Conservation (phyloP, 164 flowering plant genomes). For the Platanus orientalis region DNA sequence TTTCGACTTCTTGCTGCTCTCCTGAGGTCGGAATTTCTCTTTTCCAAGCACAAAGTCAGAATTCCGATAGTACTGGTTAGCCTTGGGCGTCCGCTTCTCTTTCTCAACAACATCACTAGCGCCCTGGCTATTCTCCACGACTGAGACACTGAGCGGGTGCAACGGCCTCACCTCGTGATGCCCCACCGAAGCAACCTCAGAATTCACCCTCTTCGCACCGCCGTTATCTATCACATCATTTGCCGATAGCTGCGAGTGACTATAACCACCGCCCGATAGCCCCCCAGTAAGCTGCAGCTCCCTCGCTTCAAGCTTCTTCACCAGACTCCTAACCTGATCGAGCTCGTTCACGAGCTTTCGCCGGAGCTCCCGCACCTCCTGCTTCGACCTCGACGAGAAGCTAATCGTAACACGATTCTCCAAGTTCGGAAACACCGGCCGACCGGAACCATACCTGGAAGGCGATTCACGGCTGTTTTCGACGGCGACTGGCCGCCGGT, state of each 20-base stretch:
- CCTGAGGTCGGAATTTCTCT: conserved; percentile 64
- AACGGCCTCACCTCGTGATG: conserved; percentile 34
- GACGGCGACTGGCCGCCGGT: conserved; percentile 19
- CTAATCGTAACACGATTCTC: conserved; percentile 44
- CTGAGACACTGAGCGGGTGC: conserved; percentile 50
- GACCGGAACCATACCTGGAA: conserved; percentile 23
- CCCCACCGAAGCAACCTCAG: conserved; percentile 42
- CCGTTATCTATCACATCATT: conserved; percentile 30
- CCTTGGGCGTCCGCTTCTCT: conserved; percentile 87
- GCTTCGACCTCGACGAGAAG: too few relatives aligned
- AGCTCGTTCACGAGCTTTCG: conserved; percentile 65
- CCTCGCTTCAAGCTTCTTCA: conserved; percentile 39
- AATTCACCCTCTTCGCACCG: conserved; percentile 31
- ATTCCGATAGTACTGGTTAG: conserved; percentile 66
- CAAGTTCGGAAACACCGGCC: conserved; percentile 10
- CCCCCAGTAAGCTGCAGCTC: conserved; percentile 15
- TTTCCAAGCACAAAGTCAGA: conserved; percentile 76
- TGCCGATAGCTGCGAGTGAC: conserved; percentile 23
- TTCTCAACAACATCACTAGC: conserved; percentile 49
- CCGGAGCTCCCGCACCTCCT: conserved; percentile 48
- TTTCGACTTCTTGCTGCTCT: conserved; percentile 73
- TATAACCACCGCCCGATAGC: too few relatives aligned
- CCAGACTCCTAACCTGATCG: conserved; percentile 50
- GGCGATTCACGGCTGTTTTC: conserved; percentile 8
- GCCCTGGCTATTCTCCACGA: conserved; percentile 47